Evolutionary conservation across 2,329 filamentous ascomycete species (phyloP), one percentile per base, ranked within the genome.

Genomic region (Monosporascus sp.): DNA sequence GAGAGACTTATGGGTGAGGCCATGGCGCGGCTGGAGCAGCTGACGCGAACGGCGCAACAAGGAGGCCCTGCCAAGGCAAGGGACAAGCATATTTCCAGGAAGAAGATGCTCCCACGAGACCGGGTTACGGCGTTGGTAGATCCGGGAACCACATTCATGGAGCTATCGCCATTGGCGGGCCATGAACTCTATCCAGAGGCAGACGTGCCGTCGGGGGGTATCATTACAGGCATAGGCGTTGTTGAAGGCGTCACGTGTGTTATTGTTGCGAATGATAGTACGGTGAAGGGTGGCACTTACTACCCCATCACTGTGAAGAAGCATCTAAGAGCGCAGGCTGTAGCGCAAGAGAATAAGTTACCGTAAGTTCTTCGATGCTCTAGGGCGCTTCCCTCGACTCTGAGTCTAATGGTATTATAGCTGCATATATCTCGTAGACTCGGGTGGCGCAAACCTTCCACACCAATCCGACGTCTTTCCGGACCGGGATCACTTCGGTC

Each of bases 241-340:
- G 89, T 99, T 26, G 88, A 94, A 68, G 93, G 93, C 16, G 91
- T 96, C 26, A 87, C 86, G 41, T 97, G 93, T 70, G 87, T 97
- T 75, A 89, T 97, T 63, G 89, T 97, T 49, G 92, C 91, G 54
- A 97, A 97, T 69, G 93, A 97, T 69, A 95, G 90, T 74, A 97
- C 93, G 19, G 93, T 97, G 66, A 99, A 97, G 74, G 93, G 93
- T 50, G 93, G 93, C 24, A 96, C 93, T 2, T 99, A 99, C 74
- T 97, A 93, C 68, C 93, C 93, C 1, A 91, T 97, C 63, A 99
- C 93, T 0, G 90, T 97, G 55, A 97, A 97, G 77, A 99, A 99
- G 78, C 94, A 97, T 71, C 78, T 97, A 17, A 84, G 93, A 57
- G 93, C 93, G 5, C 94, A 99, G 71, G 86, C 88, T 27, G 88